Evolutionary conservation across 495 filamentous ascomycete genomes (phyloP), one percentile per base, ranked within the genome.

Genomic region (Achaetomiella virescens): DNA sequence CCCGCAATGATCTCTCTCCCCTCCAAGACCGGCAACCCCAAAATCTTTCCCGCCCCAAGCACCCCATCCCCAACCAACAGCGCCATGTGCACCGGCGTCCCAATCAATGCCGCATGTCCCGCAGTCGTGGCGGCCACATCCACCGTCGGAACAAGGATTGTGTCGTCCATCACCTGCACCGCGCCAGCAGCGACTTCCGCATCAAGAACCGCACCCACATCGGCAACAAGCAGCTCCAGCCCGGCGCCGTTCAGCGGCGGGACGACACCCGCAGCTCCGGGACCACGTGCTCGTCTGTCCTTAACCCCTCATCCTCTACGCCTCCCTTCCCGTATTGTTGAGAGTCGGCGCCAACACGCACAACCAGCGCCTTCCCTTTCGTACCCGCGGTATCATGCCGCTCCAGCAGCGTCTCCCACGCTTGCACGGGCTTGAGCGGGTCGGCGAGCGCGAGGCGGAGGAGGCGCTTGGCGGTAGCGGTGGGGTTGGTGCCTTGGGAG

Each of bases 31-130:
- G 78, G 68, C 47, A 73, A 65, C 15, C 67, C 54, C 29, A 75
- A 50, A 33, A 79, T 54, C 14, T 64, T 60, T 18, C 70, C 66
- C 4, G 75, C 76, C 15, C 78, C 79, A 10, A 63, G 22, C 17
- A 81, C 59, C 0, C 89, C 91, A 40, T 85, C 78, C 3, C 82
- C 84, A 31, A 95, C 83, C 14, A 97, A 58, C 22, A 97, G 68
- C 10, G 85, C 81, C 67, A 85, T 87, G 61, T 98, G 93, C 15
- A 96, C 89, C 0, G 93, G 91, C 52, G 91, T 89, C 10, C 83
- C 82, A 11, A 95, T 75, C 36, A 85, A 69, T 21, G 80, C 80
- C 44, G 81, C 74, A 52, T 79, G 78, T 15, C 82, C 84, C 11
- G 75, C 78, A 44, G 73, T 71, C 41, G 84, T 84, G 12, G 75